A percentile compares a stretch with the other conserved stretches of the same genome.
These are phyloP conservation scores for Agroathelia rolfsii DNA, from an alignment of 1,284 basidiomycete species.

Conservation along the genomic window DNA sequence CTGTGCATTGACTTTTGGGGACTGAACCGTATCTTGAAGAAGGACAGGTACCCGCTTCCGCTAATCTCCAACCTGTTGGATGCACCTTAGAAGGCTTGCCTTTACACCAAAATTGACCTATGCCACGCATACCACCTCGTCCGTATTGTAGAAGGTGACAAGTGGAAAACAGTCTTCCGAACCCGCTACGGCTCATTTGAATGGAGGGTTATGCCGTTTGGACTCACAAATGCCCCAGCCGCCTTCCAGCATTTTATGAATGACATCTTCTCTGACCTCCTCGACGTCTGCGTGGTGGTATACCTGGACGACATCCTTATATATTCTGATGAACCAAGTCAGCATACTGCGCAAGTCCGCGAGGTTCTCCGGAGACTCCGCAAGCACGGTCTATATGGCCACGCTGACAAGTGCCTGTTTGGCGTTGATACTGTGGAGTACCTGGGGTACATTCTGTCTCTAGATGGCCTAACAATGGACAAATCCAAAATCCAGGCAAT, in stretches of 20 bases:
- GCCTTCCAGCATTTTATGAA: slow-evolving; percentile 12
- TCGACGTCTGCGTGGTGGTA: slow-evolving; percentile 12
- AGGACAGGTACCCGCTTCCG: slow-evolving; percentile 18
- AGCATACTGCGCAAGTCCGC: slow-evolving; percentile 18
- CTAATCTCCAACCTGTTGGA: slow-evolving; percentile 20
- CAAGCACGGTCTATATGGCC: slow-evolving; percentile 16
- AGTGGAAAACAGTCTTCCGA: slow-evolving; percentile 25
- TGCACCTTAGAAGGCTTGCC: slow-evolving; percentile 3
- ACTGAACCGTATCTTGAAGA: slow-evolving; percentile 18
- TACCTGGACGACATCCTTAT: slow-evolving; percentile 18
- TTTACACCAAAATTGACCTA: slow-evolving; percentile 16
- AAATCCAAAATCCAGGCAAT: slow-evolving; percentile 26
- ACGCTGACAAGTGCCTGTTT: slow-evolving; percentile 26
- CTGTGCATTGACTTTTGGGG: slow-evolving; percentile 24
- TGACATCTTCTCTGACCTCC: slow-evolving; percentile 12
- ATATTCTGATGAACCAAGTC: slow-evolving; percentile 13
- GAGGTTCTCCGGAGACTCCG: slow-evolving; percentile 23
- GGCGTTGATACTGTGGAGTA: slow-evolving; percentile 22
- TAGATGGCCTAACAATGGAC: slow-evolving; percentile 25
- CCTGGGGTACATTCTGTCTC: slow-evolving; percentile 27
- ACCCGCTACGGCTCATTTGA: slow-evolving; percentile 23
- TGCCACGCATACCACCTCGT: slow-evolving; percentile 20
- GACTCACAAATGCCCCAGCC: slow-evolving; percentile 11
- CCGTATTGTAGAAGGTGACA: slow-evolving; percentile 18
- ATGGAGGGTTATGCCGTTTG: slow-evolving; percentile 23